Base-by-base conservation (phyloP, 1,284 basidiomycete genomes). In the Violaceomyces palustris region DNA sequence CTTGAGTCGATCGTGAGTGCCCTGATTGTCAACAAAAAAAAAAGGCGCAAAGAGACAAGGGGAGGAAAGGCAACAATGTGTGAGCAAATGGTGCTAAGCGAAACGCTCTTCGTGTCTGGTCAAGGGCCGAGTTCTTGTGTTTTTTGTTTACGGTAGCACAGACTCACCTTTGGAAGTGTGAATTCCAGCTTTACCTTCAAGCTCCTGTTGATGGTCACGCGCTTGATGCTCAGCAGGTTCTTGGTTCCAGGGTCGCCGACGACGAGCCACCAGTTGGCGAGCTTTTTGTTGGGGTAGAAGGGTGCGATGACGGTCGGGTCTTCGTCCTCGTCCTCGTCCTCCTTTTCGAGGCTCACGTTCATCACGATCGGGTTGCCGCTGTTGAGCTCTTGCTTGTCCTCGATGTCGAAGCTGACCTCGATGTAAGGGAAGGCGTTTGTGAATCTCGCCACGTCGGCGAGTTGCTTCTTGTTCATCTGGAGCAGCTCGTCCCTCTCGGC, bases 261-360 rank as follows among this genome's bases (percentile, higher is more conserved):
- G 28, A 97, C 90, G 23, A 97, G 78, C 92, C 92, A 98, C 91
- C 92, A 98, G 67, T 91, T 90, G 44, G 87, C 83, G 74, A 92
- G 82, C 79, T 97, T 97, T 73, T 84, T 84, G 44, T 77, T 77
- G 0, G 93, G 92, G 78, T 88, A 99, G 77, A 86, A 90, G 0
- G 91, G 88, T 1, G 90, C 90, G 19, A 94, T 80, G 15, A 92
- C 92, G 6, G 79, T 79, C 38, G 80, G 79, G 11, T 75, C 77
- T n/a, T 80, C 79, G 4, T 83, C 82, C 47, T 86, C 86, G 10
- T 89, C 87, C 43, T 88, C 88, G 52, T 92, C 89, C 2, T 81
- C 83, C 46, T 94, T 91, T 29, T 86, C 82, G 7, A 98, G 82
- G 0, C 80, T 77, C 33, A 97, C 86, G 49, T 84, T 81, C 39